Evolutionary conservation across 306 rosid species (phyloP), one percentile per base, ranked within the genome.

Genomic region (Hylodesmum podocarpum): DNA sequence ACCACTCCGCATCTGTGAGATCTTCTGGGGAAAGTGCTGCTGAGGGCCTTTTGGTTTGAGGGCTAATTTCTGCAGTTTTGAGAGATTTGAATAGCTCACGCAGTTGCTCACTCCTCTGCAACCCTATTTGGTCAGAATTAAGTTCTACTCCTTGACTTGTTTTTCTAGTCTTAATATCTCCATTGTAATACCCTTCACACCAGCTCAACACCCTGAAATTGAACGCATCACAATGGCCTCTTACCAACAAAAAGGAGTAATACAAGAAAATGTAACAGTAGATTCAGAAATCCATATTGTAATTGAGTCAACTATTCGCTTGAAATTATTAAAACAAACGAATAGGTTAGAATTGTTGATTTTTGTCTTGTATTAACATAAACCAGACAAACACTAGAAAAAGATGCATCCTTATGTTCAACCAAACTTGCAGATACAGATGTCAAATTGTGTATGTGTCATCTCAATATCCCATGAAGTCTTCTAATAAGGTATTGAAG

Each of bases 171-270:
- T 93, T 93, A 29, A 93, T 93, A 46, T 91, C 95, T 73, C 96
- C 98, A 80, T 93, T 93, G 86, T 93, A 93, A 88, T 86, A 93
- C 12, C 98, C 98, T 51, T 89, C 95, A 28, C 86, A 85, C 98
- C 96, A 93, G 72, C 85, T 75, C 88, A 93, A 86, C 13, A 87
- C 86, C 88, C 98, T 93, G 33, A 49, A 33, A 16, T 7, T 24
- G 21, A 51, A 66, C 34, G 27, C 40, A 44, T 67, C 12, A 37
- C 11, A 39, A 70, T 44, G 64, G 25, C 14, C 64, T 67, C 31
- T 78, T 14, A 61, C 65, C 51, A 65, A 37, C 27, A 9, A 27
- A 12, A 18, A 49, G 37, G 37, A 34, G 22, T 6, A 28, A 57
- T 29, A 63, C n/a, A 61, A 66, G 33, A 66, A 73, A 59, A 53